Base-by-base conservation (phyloP, 208 protist species). In the Endotrypanum monterogeii region DNA sequence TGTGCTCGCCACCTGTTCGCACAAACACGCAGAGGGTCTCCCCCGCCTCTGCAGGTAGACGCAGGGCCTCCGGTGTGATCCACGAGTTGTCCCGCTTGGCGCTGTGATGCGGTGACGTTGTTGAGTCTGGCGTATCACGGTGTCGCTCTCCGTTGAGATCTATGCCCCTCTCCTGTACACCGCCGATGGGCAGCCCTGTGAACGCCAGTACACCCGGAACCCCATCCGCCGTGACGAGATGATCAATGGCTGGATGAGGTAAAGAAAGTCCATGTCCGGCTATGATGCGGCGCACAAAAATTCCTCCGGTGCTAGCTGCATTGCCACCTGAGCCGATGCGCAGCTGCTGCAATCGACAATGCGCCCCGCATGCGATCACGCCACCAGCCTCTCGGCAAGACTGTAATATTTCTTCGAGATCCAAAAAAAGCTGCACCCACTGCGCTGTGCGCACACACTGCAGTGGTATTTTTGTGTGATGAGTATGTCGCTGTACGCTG, bases 351-450 rank as follows among this genome's bases (percentile, higher is more conserved):
- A 85, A 37, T 3, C 76, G 76, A 2, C 58, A 65, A 55, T 23
- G 51, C 0, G 52, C 9, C 55, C 73, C 73, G 16, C 39, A n/a
- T 23, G 52, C 32, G 16, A 51, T 23, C 30, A 55, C 44, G 18
- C 12, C 46, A 25, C 61, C 50, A 11, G 37, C 71, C 14, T 46
- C 25, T 37, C 57, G 78, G 35, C 88, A 81, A 1, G 63, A 18
- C 4, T 78, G 76, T 58, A 91, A 58, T 3, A 94, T 71, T 18
- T 48, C 50, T 7, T 83, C 79, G 0, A 93, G 68, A 52, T 93
- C 88, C 4, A 94, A 73, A 50, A 86, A 90, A n/a, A 93, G 74
- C 66, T 91, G 88, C 63, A 78, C 71, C 91, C 91, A 95, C 71
- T 84, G 74, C 8, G 87, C 85, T 11, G 75, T 78, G 8, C 66